Conservation (phyloP, 768 basidiomycete genomes). For the Xerocomellus intermedius region DNA sequence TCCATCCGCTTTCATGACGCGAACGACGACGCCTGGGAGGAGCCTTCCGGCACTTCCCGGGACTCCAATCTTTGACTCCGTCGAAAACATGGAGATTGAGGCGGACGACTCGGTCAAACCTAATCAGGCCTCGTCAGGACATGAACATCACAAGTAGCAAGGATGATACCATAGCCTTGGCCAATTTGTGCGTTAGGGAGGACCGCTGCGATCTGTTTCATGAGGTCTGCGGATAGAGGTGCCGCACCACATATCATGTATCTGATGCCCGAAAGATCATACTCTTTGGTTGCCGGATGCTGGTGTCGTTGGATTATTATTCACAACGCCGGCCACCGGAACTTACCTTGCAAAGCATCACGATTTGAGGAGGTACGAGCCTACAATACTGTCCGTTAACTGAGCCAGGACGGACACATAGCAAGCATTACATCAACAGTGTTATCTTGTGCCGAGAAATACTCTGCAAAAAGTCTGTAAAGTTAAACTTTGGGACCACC, state of each 20-base stretch:
- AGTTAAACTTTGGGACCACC: slow-evolving; percentile 61
- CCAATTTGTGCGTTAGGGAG: slow-evolving; percentile 62
- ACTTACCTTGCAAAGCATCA: slow-evolving; percentile 63
- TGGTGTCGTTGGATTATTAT: slow-evolving; percentile 20
- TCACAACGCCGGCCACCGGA: background rate
- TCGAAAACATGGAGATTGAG: slow-evolving; percentile 48
- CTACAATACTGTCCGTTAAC: slow-evolving; percentile 29
- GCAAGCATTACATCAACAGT: slow-evolving; percentile 47
- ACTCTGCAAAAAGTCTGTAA: slow-evolving; percentile 58
- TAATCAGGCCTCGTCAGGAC: slow-evolving; percentile 20
- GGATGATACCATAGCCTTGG: slow-evolving; percentile 52
- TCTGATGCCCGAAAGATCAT: slow-evolving; percentile 52
- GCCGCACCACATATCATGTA: slow-evolving; percentile 60
- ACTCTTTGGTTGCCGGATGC: slow-evolving; percentile 51
- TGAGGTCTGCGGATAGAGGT: slow-evolving; percentile 58
- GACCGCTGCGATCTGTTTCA: slow-evolving; percentile 41
- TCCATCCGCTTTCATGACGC: slow-evolving; percentile 59
- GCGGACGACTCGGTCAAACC: slow-evolving; percentile 69
- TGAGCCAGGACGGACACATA: background rate
- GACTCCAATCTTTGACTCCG: slow-evolving; percentile 46
- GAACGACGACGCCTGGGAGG: slow-evolving; percentile 53
- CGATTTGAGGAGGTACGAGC: slow-evolving; percentile 64
- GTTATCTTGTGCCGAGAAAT: slow-evolving; percentile 56
- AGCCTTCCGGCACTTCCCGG: slow-evolving; percentile 51
- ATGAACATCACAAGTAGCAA: background rate